Evolutionary conservation across 345 rosid species (phyloP).

Genomic region (Heritiera fomes): DNA sequence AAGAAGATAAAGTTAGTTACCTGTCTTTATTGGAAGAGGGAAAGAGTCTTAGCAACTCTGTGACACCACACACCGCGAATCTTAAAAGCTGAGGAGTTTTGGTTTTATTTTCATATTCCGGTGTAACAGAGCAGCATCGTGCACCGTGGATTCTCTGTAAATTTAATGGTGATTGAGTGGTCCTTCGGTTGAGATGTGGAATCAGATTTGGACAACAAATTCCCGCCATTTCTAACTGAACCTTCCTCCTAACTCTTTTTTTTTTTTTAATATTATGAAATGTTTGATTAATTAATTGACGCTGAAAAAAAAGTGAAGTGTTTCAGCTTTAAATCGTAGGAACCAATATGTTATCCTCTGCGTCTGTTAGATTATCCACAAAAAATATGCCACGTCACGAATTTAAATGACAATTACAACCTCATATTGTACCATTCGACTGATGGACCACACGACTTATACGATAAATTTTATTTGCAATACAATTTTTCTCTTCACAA

Average conservation of each 20-base stretch:
- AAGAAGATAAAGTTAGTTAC: constrained; percentile 18
- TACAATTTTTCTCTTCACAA: no score
- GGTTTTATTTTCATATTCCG: constrained; percentile 23
- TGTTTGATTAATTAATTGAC: no score
- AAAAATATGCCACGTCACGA: background rate
- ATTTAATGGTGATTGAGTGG: constrained; percentile 3
- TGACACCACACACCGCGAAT: constrained; percentile 69
- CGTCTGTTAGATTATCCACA: background rate
- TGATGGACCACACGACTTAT: no score
- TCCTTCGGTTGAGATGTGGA: constrained; percentile 10
- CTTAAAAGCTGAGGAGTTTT: constrained; percentile 52
- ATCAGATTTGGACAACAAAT: constrained; percentile 26
- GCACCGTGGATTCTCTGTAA: constrained; percentile 38
- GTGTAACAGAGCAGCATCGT: constrained; percentile 50
- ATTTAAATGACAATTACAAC: background rate
- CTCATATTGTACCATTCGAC: background rate
- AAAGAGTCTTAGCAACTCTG: constrained; percentile 67
- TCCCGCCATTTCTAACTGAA: constrained; percentile 42
- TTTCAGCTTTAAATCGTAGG: background rate
- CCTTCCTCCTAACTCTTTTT: background rate
- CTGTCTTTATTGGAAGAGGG: constrained; percentile 47
- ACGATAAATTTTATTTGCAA: no score
- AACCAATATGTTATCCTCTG: background rate
- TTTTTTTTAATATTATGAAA: background rate
- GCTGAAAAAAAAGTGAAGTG: background rate